Evolutionary conservation across 2,329 filamentous ascomycete species (phyloP).

Genomic region (Pseudogymnoascus sp.): DNA sequence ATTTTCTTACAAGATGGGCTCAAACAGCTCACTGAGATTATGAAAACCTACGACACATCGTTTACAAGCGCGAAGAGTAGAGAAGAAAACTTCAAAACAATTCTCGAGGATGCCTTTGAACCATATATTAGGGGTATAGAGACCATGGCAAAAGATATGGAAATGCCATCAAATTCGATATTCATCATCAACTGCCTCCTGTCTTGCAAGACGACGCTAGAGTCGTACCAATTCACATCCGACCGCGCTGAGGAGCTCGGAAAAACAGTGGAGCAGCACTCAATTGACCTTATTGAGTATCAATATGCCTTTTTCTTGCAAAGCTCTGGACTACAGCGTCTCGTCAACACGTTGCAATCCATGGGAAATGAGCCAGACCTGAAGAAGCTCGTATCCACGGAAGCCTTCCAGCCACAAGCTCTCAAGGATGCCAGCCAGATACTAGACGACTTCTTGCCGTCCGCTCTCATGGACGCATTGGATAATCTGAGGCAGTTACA

Average conservation of each 20-base stretch:
- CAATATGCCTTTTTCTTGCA: slow-evolving; percentile 67
- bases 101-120: slow-evolving; percentile 73
- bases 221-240: slow-evolving; percentile 55
- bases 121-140: slow-evolving; percentile 75
- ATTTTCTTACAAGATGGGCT: slow-evolving; percentile 75
- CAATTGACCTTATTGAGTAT: slow-evolving; percentile 51
- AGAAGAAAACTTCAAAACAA: slow-evolving; percentile 63
- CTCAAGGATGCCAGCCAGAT: slow-evolving; percentile 64
- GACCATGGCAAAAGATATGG: slow-evolving; percentile 55
- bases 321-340: slow-evolving; percentile 61
- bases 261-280: slow-evolving; percentile 46
- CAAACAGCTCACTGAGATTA: slow-evolving; percentile 66
- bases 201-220: slow-evolving; percentile 47
- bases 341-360: slow-evolving; percentile 49
- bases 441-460: slow-evolving; percentile 85
- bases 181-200: slow-evolving; percentile 68
- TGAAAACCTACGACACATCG: slow-evolving; percentile 82
- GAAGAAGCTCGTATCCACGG: slow-evolving; percentile 47
- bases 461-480: slow-evolving; percentile 84
- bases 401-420: slow-evolving; percentile 49
- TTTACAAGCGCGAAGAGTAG: slow-evolving; percentile 51
- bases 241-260: slow-evolving; percentile 48
- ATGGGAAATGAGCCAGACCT: slow-evolving; percentile 24
- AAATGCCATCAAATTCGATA: slow-evolving; percentile 52
- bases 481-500: slow-evolving; percentile 70